Percentiles rank a stretch among this genome's conserved stretches.
Conservation (phyloP, 1,284 basidiomycete species). For the Pseudozyma hubeiensis region DNA sequence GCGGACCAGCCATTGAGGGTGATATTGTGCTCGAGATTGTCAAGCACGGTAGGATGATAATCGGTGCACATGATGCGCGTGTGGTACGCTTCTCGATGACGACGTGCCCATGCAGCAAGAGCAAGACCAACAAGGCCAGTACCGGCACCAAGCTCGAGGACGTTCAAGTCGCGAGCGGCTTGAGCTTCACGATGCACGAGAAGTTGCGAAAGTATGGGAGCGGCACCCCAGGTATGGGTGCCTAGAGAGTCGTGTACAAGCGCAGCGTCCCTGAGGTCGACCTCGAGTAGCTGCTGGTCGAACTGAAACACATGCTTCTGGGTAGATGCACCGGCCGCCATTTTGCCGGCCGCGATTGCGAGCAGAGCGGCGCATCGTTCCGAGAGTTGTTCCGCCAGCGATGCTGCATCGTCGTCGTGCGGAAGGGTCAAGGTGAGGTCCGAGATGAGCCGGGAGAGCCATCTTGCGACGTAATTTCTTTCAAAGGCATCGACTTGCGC, state of each 20-base stretch:
- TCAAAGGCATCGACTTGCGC: slow-evolving; percentile 38
- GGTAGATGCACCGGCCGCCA: slow-evolving; percentile 41
- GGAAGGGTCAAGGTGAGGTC: slow-evolving; percentile 21
- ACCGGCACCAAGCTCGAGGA: slow-evolving; percentile 65
- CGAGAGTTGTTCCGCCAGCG: slow-evolving; percentile 14
- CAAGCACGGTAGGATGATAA: slow-evolving; percentile 58
- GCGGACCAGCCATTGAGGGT: slow-evolving; percentile 33
- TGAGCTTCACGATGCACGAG: slow-evolving; percentile 27
- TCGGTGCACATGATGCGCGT: slow-evolving; percentile 52
- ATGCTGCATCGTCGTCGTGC: slow-evolving; percentile 11
- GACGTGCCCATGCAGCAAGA: slow-evolving; percentile 28
- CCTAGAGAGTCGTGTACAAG: slow-evolving; percentile 60
- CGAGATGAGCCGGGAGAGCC: slow-evolving; percentile 47
- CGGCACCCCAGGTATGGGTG: slow-evolving; percentile 63
- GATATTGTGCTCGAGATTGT: slow-evolving; percentile 54
- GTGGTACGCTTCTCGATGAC: neutral
- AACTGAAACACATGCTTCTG: slow-evolving; percentile 32
- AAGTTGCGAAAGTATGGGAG: slow-evolving; percentile 57
- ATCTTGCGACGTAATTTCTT: slow-evolving; percentile 32
- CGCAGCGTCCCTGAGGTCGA: slow-evolving; percentile 52
- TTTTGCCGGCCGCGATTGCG: slow-evolving; percentile 46
- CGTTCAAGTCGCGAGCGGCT: slow-evolving; percentile 2
- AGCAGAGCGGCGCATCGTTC: slow-evolving; percentile 47
- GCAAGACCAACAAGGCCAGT: slow-evolving; percentile 62
- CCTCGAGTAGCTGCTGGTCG: slow-evolving; percentile 7